Evolutionary conservation across 306 rosid species (phyloP).

Genomic region (apple (Malus domestica)): DNA sequence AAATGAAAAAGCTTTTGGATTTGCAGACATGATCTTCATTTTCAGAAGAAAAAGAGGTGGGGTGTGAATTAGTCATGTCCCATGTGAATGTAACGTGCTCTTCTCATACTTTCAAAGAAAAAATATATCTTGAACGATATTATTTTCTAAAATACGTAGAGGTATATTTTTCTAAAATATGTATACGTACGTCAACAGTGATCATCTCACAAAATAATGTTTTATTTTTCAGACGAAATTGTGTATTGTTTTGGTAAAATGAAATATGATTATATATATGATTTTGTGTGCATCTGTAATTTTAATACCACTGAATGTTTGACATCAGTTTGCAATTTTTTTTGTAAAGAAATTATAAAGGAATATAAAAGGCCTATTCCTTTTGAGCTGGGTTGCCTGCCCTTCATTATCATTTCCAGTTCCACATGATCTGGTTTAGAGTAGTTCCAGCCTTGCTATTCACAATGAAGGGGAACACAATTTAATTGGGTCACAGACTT

Average conservation of each 20-base stretch:
- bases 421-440: not conserved
- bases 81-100: not conserved
- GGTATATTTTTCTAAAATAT: not conserved
- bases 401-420: not conserved
- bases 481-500: not conserved
- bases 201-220: not conserved
- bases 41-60: not conserved
- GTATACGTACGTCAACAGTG: not conserved
- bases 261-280: no score
- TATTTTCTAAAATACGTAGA: not conserved
- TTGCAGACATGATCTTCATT: not conserved
- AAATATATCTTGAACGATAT: not conserved
- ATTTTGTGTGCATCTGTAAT: no score
- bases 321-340: not conserved
- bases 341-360: not conserved
- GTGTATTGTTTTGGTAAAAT: no score
- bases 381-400: not conserved
- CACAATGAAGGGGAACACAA: not conserved
- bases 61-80: constrained; percentile 4
- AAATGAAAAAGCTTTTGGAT: not conserved
- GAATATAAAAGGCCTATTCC: not conserved
- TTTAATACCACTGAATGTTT: no score
- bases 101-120: not conserved
- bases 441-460: not conserved
- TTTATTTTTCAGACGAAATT: no score